Conservation (phyloP, 1,139 yeast species). For the Komagataea norvegica region DNA sequence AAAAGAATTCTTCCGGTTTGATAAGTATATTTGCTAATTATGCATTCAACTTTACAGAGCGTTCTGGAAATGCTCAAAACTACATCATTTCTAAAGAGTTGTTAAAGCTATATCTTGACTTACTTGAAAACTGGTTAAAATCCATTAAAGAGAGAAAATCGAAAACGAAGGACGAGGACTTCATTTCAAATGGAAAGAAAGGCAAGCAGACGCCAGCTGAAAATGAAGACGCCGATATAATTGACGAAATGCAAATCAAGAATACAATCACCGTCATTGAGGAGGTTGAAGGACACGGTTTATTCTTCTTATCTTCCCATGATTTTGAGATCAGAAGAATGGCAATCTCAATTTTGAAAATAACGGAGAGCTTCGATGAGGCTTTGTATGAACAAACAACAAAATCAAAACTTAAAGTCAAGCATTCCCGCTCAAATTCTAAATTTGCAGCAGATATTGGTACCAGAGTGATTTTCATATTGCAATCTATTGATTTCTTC, state of each 20-base stretch:
- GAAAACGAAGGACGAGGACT: constrained; percentile 13
- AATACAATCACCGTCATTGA: constrained; percentile 79
- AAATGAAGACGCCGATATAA: constrained; percentile 35
- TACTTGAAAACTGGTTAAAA: constrained; percentile 76
- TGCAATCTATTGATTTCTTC: constrained; percentile 66
- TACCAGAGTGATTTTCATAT: constrained; percentile 69
- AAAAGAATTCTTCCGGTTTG: constrained; percentile 65
- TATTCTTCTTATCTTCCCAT: constrained; percentile 86
- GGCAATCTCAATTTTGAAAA: constrained; percentile 68
- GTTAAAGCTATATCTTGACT: constrained; percentile 68
- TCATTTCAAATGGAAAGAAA: constrained; percentile 13
- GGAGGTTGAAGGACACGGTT: constrained; percentile 93
- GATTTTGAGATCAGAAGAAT: constrained; percentile 69
- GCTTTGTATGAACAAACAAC: constrained; percentile 57
- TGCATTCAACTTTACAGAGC: constrained; percentile 77
- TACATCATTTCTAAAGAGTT: constrained; percentile 53
- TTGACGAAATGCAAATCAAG: constrained; percentile 74
- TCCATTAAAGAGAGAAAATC: constrained; percentile 42
- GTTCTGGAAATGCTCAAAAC: constrained; percentile 47
- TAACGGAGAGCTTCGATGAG: constrained; percentile 81
- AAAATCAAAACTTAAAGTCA: constrained; percentile 20
- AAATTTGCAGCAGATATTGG: constrained; percentile 79
- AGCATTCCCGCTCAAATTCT: constrained; percentile 58
- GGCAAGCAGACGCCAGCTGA: constrained; percentile 21
- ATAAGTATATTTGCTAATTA: constrained; percentile 73